Base-by-base conservation (phyloP, 495 filamentous ascomycete genomes). In the Trypethelium eluteriae region DNA sequence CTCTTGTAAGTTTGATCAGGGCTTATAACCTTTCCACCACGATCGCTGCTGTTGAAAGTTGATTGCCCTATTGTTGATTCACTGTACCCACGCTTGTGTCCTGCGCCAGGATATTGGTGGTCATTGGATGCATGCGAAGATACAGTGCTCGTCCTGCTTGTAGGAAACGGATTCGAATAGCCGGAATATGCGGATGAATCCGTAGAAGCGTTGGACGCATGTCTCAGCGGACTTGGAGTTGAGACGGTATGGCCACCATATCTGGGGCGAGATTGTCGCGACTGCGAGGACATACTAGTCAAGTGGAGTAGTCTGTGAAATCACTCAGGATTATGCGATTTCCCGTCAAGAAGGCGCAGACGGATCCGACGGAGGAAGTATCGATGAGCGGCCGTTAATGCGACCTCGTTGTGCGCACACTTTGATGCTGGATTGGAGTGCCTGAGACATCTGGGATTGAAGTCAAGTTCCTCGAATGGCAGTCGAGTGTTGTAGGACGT, bases 191-290 rank as follows among this genome's bases (percentile, higher is more conserved):
- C 82, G 0, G 91, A 92, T 18, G 91, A 96, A 66, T 80, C 84
- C 4, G 88, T 90, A 12, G 91, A 94, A 34, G 89, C 86, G 63
- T 82, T 92, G 5, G 91, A 96, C 36, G 84, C 82, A 73, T 93
- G 87, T 66, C 91, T 83, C 66, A 84, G 74, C 11, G 85, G 87
- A 72, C 83, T 88, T 72, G 80, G 85, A 71, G 78, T 76, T 62
- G 83, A 76, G 46, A 79, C 72, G 7, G 80, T 72, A 69, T 89
- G 80, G 73, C 90, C 88, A 75, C 86, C 87, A 71, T 88, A 83
- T 9, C 16, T 36, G 38, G 50, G 7, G 38, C 36, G 56, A 16
- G 64, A 44, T 65, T n/a, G 53, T 36, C 53, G 53, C 11, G 47
- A 11, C 7, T 65, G 63, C n/a, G 36, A 50, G 57, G 47, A 38